These are phyloP conservation scores for Kickxella alabastrina DNA, from an alignment of 192 early-diverging fungal genomes.

Conservation along the genomic window DNA sequence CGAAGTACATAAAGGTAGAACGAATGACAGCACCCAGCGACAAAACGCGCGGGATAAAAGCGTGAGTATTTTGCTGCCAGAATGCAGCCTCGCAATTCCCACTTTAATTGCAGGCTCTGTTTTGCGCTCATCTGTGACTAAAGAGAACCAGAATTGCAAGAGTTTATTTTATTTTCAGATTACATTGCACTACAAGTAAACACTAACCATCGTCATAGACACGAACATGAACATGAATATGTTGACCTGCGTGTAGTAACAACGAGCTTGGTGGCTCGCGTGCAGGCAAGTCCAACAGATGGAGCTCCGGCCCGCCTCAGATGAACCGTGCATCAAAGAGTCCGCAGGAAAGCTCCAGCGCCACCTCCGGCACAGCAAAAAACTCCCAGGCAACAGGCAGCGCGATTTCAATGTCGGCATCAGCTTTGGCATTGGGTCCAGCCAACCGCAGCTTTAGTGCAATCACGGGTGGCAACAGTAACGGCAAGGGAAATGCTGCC, in stretches of 20 bases:
- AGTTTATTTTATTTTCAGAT: no score
- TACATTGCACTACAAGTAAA: no score
- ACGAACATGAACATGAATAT: no score
- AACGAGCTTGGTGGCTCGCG: constrained; percentile 6
- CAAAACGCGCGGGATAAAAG: constrained; percentile 24
- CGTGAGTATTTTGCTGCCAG: neutral
- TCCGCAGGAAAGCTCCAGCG: constrained; percentile 10
- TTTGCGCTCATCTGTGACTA: no score
- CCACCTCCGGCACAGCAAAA: constrained; percentile 6
- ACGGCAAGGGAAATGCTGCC: neutral
- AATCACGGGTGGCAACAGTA: neutral
- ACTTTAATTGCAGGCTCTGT: no score
- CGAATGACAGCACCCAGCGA: constrained; percentile 31
- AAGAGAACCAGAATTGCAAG: no score
- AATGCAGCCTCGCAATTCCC: no score
- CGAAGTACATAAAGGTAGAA: no score
- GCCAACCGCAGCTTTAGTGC: constrained; percentile 16
- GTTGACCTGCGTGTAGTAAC: no score
- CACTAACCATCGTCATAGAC: no score
- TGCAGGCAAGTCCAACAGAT: constrained; percentile 15
- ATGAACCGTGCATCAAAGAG: constrained; percentile 21
- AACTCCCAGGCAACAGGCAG: constrained; percentile 1
- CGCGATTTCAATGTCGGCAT: neutral
- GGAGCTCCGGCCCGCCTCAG: constrained; percentile 42
- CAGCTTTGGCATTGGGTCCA: neutral